Evolutionary conservation across 306 rosid species (phyloP).

Genomic region (Acacia acuminata): DNA sequence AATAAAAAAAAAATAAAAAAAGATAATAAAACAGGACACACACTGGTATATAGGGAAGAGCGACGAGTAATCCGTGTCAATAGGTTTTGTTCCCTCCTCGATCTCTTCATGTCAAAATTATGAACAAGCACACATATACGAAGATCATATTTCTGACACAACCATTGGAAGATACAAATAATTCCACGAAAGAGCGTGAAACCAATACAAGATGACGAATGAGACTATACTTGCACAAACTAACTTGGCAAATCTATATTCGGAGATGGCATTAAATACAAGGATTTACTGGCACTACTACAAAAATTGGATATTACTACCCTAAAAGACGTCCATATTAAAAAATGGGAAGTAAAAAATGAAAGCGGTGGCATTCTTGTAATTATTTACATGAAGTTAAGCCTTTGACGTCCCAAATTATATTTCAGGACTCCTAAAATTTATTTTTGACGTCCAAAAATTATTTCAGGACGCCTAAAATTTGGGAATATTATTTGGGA

Average conservation of each 20-base stretch:
- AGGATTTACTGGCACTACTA: no score
- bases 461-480: no score
- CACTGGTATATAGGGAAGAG: background rate
- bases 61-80: background rate
- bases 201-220: background rate
- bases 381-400: no score
- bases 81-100: background rate
- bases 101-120: background rate
- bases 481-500: no score
- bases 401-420: no score
- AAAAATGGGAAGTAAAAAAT: no score
- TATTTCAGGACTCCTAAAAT: no score
- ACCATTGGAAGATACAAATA: background rate
- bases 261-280: background rate
- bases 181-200: background rate
- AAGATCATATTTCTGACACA: background rate
- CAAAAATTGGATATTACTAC: no score
- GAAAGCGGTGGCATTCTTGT: no score
- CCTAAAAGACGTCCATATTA: no score
- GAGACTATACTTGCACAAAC: background rate
- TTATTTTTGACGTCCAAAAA: no score
- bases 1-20: no score
- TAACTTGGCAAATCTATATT: background rate
- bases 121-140: background rate
- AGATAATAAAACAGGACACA: background rate